Evolutionary conservation across 495 filamentous ascomycete species (phyloP).

Genomic region (Talaromyces ruber): DNA sequence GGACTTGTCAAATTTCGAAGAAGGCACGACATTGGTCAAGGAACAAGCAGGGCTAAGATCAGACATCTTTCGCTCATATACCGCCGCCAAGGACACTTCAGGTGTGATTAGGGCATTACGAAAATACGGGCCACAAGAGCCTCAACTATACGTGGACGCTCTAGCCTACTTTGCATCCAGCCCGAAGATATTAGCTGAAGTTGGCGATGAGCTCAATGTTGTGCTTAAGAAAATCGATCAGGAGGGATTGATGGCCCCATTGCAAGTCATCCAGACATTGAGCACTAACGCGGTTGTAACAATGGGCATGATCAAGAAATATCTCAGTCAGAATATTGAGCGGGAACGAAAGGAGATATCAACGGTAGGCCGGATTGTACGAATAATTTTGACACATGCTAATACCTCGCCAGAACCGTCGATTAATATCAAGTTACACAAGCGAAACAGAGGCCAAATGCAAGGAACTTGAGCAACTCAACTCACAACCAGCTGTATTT

Average conservation of each 20-base stretch:
- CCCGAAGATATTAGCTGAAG: slow-evolving; percentile 72
- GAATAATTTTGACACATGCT: neutral
- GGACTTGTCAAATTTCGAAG: slow-evolving; percentile 80
- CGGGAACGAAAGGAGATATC: slow-evolving; percentile 80
- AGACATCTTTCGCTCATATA: slow-evolving; percentile 96
- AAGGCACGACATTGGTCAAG: slow-evolving; percentile 85
- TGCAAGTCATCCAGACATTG: slow-evolving; percentile 93
- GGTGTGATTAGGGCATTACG: slow-evolving; percentile 82
- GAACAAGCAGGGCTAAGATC: slow-evolving; percentile 88
- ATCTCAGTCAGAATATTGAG: slow-evolving; percentile 81
- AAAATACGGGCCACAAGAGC: slow-evolving; percentile 88
- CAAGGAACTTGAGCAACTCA: slow-evolving; percentile 66
- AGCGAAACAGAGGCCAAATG: slow-evolving; percentile 73
- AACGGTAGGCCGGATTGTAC: slow-evolving; percentile 27
- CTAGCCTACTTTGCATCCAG: slow-evolving; percentile 89
- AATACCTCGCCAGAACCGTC: slow-evolving; percentile 52
- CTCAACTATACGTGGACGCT: slow-evolving; percentile 86
- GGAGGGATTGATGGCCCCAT: slow-evolving; percentile 86
- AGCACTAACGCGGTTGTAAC: slow-evolving; percentile 80
- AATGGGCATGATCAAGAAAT: slow-evolving; percentile 94
- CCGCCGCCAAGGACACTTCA: slow-evolving; percentile 81
- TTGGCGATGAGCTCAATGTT: slow-evolving; percentile 67
- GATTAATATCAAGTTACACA: slow-evolving; percentile 76
- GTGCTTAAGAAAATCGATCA: slow-evolving; percentile 82
- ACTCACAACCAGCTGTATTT: slow-evolving; percentile 77